Percentiles rank a stretch among this genome's conserved stretches.
Evolutionary conservation across 73 alveolate genomes (phyloP).

Genomic region (Paramecium caudatum): DNA sequence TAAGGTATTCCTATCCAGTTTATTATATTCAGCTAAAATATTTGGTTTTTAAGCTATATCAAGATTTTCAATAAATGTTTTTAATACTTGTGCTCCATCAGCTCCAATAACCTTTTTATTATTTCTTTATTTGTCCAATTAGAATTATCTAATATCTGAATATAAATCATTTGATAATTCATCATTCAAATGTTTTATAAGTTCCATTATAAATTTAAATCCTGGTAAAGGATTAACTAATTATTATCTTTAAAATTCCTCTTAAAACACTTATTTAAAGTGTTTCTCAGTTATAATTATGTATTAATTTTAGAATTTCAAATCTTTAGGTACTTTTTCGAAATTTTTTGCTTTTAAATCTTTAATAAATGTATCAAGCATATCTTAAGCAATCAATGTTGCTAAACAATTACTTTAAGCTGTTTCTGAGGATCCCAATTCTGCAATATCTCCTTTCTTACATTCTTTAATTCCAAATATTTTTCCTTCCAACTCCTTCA

Average conservation of each 20-base stretch:
- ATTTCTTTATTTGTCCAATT: not conserved
- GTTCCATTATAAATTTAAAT: not conserved
- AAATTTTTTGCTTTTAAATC: not conserved
- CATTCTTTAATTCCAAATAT: not conserved
- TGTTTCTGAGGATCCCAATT: not conserved
- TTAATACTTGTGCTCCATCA: no score
- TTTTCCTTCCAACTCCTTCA: not conserved
- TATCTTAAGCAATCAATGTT: slow-evolving; percentile 6
- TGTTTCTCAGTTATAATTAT: not conserved
- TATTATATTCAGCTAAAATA: no score
- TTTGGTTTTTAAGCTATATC: no score
- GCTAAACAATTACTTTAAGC: not conserved
- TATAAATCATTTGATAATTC: slow-evolving; percentile 20
- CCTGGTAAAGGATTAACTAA: not conserved
- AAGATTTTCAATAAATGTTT: no score
- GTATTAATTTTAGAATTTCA: not conserved
- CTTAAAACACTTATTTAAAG: not conserved
- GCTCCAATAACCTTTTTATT: no score
- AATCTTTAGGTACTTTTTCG: not conserved
- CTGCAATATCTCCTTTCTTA: not conserved
- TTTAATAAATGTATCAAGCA: not conserved
- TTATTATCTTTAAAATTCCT: not conserved
- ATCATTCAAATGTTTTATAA: not conserved
- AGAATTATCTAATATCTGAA: not conserved
- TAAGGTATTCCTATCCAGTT: not conserved